Evolutionary conservation across 345 rosid genomes (phyloP), one percentile per base, ranked within the genome.

Genomic region (Gossypium anomalum): DNA sequence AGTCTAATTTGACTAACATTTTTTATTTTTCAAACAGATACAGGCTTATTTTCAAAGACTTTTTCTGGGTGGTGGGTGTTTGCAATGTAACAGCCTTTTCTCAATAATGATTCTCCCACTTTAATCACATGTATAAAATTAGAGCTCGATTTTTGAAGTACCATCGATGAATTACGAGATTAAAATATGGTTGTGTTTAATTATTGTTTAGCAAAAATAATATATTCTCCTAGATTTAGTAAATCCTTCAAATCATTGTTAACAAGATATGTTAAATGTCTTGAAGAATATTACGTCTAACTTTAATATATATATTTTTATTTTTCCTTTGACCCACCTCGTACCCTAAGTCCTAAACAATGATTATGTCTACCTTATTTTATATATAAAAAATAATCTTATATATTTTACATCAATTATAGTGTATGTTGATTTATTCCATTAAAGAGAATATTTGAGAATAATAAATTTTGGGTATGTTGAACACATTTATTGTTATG

Each of bases 1-100:
- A 27, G 59, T 51, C 72, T 51, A 68, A 27, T 49, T 69, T 69
- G 72, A 69, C 45, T 49, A 49, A 49, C 58, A 25, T 25, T 49
- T 67, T 67, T 67, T 67, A 14, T 47, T 47, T 15, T 49, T 51
- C 8, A 29, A 70, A 52, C 23, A 51, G 45, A 51, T 2, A 0
- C 10, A 15, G 7, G 47, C 3, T 0, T n/a, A 10, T 49, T 67
- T 67, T 23, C 56, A 22, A 23, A 67, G 43, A 15, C 17, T 22
- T 23, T 3, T 67, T 9, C 0, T 34, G 14, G 0, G 1, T 51
- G 71, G 38, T 69, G 17, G 20, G 11, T 27, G 59, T 48, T 23
- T 23, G 11, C 20, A 67, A 3, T 67, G 20, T 19, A 68, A 68
- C 20, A 48, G 43, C 23, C 59, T 69, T 17, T 68, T 15, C 49